Evolutionary conservation across 768 basidiomycete species (phyloP).

Genomic region (Rhizopogon rudus): DNA sequence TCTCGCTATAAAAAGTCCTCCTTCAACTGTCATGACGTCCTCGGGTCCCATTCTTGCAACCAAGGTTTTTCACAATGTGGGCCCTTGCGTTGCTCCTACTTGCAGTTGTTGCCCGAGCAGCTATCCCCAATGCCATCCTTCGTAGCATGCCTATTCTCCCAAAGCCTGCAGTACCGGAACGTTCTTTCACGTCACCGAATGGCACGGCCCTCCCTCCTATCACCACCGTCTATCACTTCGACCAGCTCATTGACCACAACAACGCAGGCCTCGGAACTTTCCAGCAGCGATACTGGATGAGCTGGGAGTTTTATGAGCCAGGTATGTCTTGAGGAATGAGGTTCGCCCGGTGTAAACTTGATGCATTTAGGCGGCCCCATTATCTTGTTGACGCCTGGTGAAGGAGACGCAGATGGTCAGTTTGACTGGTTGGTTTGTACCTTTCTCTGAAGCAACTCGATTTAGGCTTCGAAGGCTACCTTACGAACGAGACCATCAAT

Average conservation of each 20-base stretch:
- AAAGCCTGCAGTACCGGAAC: constrained; percentile 7
- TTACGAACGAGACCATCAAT: constrained; percentile 60
- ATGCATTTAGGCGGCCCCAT: constrained; percentile 18
- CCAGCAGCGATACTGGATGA: constrained; percentile 69
- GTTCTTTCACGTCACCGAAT: constrained; percentile 10
- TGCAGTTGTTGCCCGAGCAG: constrained; percentile 3
- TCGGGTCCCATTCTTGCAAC: no score
- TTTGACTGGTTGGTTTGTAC: neutral
- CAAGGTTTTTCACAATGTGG: no score
- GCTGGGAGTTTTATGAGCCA: constrained; percentile 58
- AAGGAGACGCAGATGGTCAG: constrained; percentile 45
- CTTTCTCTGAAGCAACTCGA: neutral
- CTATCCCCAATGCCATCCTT: constrained; percentile 13
- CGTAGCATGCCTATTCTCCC: constrained; percentile 13
- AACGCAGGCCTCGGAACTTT: constrained; percentile 65
- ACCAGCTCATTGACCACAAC: constrained; percentile 38
- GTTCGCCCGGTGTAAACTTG: no score
- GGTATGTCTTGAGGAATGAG: constrained; percentile 22
- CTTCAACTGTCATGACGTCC: no score
- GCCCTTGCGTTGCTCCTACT: no score
- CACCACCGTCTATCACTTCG: constrained; percentile 24
- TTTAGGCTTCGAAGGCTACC: constrained; percentile 38
- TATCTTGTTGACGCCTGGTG: constrained; percentile 51
- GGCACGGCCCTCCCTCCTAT: constrained; percentile 20
- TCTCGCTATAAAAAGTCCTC: no score